Percentiles rank a stretch among this genome's conserved stretches.
phyloP scores from a whole-genome alignment of 768 basidiomycete species.

The Tephrocybe sp. region DNA sequence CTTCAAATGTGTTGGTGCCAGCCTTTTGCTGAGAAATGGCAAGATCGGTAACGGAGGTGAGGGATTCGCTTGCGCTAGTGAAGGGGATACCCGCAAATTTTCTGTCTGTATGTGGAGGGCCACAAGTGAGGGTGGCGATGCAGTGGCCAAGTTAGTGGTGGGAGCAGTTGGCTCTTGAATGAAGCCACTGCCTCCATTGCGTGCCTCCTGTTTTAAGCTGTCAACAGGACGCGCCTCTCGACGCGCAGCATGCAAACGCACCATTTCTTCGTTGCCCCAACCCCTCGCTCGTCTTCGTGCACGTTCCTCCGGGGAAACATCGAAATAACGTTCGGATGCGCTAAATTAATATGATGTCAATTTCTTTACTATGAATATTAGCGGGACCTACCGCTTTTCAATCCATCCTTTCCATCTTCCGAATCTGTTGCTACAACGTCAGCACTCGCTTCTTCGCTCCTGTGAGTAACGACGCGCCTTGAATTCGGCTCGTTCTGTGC shows the following conservation, averaged over 20 bases:
- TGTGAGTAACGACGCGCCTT: constrained; percentile 42
- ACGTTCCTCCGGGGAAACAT: constrained; percentile 59
- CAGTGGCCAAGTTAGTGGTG: constrained; percentile 4
- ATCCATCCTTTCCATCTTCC: constrained; percentile 88
- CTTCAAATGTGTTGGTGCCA: constrained; percentile 63
- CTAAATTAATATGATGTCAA: constrained; percentile 33
- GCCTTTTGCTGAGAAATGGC: constrained; percentile 48
- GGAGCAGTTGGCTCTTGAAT: neutral
- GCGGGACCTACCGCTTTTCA: constrained; percentile 67
- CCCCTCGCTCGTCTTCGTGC: constrained; percentile 61
- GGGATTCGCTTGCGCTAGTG: constrained; percentile 22
- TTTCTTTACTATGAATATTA: neutral
- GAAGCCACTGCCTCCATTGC: neutral
- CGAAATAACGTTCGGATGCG: constrained; percentile 81
- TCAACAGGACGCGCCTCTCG: neutral
- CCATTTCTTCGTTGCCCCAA: constrained; percentile 58
- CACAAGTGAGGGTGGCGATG: constrained; percentile 10
- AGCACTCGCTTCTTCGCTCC: constrained; percentile 4
- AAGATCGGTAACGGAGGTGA: constrained; percentile 36
- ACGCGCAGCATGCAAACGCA: constrained; percentile 6
- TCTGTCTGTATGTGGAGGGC: constrained; percentile 44
- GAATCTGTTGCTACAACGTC: constrained; percentile 48
- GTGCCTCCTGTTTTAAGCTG: neutral
- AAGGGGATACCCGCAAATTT: constrained; percentile 31
- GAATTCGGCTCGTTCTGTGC: constrained; percentile 80